Evolutionary conservation across 2,329 filamentous ascomycete genomes (phyloP), one percentile per base, ranked within the genome.

Genomic region (Pleomassaria siparia): DNA sequence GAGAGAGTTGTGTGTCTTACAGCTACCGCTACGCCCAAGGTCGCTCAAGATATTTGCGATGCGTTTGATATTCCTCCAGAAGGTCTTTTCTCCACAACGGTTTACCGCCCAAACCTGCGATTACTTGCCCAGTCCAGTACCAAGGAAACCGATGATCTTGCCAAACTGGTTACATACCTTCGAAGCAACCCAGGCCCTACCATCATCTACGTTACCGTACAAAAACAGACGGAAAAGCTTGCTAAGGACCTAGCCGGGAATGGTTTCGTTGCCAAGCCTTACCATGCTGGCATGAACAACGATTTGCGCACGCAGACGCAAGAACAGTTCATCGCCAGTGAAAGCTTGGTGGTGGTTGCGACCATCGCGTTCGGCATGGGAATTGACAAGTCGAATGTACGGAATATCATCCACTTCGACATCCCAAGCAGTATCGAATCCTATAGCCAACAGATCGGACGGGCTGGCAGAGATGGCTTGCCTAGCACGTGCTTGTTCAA

Each of bases 281-380:
- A 95, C 64, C 94, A 99, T 67, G 92, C 91, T 8, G 82, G 78
- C 2, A 83, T 97, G 71, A 73, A 81, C 1, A 64, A 85, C 0
- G 72, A 80, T 7, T 80, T 87, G 35, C 92, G 91, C 66, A 75
- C 77, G 1, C 66, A 78, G 15, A 80, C 91, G 2, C 91, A 97
- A 67, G 81, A 82, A 50, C 69, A 83, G 10, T 99, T 94, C 90
- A 91, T 97, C 66, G 74, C 73, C 25, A 89, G 90, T 11, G 73
- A 76, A 35, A 80, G 85, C 62, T 87, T 95, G 60, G 87, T 97
- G 21, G 92, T 99, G 25, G 91, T 97, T 29, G 94, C 92, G 16
- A 99, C 92, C 0, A 96, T 97, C 68, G 92, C 92, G 12, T 99
- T 99, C 67, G 94, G 92, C 4, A 99, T 99, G 94, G 92, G 92